Evolutionary conservation across 805 yeast genomes (phyloP).

Genomic region (Kazachstania taianensis): DNA sequence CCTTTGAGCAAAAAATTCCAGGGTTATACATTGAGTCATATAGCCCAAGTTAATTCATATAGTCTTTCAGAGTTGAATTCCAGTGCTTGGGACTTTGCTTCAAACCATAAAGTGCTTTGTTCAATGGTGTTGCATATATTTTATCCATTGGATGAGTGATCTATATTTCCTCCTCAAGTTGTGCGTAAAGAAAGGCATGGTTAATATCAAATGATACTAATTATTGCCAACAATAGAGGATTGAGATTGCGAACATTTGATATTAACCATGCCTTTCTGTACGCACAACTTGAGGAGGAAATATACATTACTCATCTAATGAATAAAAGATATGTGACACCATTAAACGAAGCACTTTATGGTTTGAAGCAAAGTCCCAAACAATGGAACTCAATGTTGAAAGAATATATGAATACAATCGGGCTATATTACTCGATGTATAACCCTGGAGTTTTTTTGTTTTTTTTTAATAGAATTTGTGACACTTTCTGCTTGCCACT

Average conservation of each 20-base stretch:
- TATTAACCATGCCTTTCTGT: conserved; percentile 5
- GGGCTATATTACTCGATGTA: conserved; percentile 2
- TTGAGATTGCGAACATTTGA: too few relatives aligned
- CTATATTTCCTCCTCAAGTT: not conserved
- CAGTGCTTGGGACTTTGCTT: conserved; percentile 9
- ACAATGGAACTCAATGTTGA: conserved; percentile 6
- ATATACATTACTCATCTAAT: not conserved
- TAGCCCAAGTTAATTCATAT: conserved; percentile 1
- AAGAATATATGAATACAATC: conserved; percentile 3
- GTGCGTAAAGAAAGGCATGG: conserved; percentile 4
- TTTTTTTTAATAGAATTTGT: too few relatives aligned
- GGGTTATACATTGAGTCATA: conserved; percentile 5
- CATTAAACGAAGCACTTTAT: conserved; percentile 5
- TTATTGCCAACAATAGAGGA: too few relatives aligned
- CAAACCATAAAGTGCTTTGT: conserved; percentile 5
- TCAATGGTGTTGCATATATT: conserved; percentile 1
- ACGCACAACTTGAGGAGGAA: not conserved
- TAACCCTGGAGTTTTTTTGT: conserved; percentile 7
- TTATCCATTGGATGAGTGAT: not conserved
- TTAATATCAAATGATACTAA: conserved; percentile 4
- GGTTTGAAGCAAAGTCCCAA: conserved; percentile 8
- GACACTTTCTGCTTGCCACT: too few relatives aligned
- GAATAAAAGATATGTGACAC: not conserved
- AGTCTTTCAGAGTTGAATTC: conserved; percentile 5
- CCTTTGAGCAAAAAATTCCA: conserved; percentile 5